Evolutionary conservation across 805 yeast genomes (phyloP), one percentile per base, ranked within the genome.

Genomic region (Candida alai): DNA sequence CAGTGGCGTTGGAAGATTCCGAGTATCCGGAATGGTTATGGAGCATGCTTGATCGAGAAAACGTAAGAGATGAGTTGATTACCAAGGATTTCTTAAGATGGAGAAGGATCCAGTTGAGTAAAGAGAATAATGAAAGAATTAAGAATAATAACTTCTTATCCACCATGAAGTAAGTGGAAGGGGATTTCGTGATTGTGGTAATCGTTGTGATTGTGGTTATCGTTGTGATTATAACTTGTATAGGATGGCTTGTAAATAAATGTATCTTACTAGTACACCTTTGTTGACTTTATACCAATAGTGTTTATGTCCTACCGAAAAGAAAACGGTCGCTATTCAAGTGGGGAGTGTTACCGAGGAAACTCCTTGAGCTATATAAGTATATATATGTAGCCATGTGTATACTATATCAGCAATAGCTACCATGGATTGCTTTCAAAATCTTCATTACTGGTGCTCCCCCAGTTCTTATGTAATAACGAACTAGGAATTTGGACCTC

Each of bases 11-110:
- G 35, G 86, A 82, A 41, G 97, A 93, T 55, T 68, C 68, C 24
- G 95, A 89, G 49, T 90, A 90, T 54, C 98, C 98, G 4, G 84
- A 73, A 28, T 90, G 98, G 98, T 70, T 90, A 34, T 93, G 97
- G 97, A 76, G 73, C 4, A 67, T 85, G 30, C 71, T 88, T 20
- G 95, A 89, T 56, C 65, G 73, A 33, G 73, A 74, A 24, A 74
- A 74, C n/a, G 79, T 76, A 50, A 65, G 70, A 37, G 73, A 66
- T 18, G 66, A 73, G 44, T 66, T 82, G 24, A 78, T 74, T 32
- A 68, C 66, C 16, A 76, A 76, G 37, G 85, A 86, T 25, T 68
- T 80, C 32, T 73, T 73, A 62, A 70, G 70, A 44, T 84, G 90
- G 58, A 76, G 83, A 53, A 65, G 61, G 40, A 84, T 75, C 54